Evolutionary conservation across 1,284 basidiomycete species (phyloP).

Genomic region (Ustilago crameri): DNA sequence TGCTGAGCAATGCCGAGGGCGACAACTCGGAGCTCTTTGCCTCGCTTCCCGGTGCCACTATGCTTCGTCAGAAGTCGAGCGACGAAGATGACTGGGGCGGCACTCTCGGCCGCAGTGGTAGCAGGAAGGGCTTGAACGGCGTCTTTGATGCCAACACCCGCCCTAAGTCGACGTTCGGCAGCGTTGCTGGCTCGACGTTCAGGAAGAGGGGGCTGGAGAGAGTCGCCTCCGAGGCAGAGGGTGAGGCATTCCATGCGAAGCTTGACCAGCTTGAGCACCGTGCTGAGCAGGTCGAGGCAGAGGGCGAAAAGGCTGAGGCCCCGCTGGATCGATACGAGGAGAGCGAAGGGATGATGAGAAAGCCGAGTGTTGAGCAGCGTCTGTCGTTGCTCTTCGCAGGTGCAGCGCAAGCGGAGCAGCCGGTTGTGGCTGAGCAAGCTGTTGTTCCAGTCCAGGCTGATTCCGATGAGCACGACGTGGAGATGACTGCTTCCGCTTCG

Average conservation of each 20-base stretch:
- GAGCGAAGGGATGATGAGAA: constrained; percentile 5
- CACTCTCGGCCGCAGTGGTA: constrained; percentile 35
- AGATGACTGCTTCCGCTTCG: background rate
- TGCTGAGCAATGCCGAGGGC: constrained; percentile 19
- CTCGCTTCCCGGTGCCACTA: constrained; percentile 25
- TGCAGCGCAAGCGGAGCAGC: background rate
- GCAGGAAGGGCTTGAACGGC: constrained; percentile 20
- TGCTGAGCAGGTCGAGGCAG: background rate
- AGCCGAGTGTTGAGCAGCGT: constrained; percentile 22
- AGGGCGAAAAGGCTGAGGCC: constrained; percentile 6
- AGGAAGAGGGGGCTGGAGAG: constrained; percentile 23
- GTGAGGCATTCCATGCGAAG: constrained; percentile 15
- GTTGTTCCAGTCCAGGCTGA: background rate
- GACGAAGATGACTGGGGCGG: constrained; percentile 52
- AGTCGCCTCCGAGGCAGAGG: constrained; percentile 36
- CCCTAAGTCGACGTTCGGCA: constrained; percentile 1
- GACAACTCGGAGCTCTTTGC: constrained; percentile 24
- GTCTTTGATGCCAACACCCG: constrained; percentile 12
- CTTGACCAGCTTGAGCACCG: constrained; percentile 10
- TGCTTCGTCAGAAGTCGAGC: constrained; percentile 21
- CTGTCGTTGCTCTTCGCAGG: constrained; percentile 24
- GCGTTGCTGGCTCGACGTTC: constrained; percentile 1
- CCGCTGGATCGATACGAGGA: constrained; percentile 19
- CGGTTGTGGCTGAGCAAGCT: background rate
- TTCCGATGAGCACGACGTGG: background rate